A percentile compares a stretch with the other conserved stretches of the same genome.
Conservation (phyloP, 306 rosid species). For the Hippophae tibetana region DNA sequence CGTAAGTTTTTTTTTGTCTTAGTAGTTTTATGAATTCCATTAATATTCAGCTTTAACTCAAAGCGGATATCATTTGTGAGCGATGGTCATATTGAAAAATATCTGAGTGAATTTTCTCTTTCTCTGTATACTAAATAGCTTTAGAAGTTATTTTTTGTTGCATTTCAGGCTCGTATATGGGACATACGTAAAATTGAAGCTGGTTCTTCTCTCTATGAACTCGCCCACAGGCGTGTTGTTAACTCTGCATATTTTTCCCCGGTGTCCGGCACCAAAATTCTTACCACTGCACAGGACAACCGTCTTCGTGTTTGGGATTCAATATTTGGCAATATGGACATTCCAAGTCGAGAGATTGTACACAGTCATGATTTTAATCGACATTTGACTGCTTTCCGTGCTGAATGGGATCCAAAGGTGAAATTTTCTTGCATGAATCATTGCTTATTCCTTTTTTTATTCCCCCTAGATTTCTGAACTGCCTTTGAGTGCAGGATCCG, state of each 20-base stretch:
- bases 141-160: conserved; percentile 8
- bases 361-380: conserved; percentile 91
- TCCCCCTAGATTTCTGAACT: background rate
- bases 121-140: background rate
- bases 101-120: too few species aligned
- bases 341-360: conserved; percentile 94
- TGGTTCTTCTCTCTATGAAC: conserved; percentile 48
- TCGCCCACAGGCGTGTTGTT: conserved; percentile 72
- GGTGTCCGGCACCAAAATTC: conserved; percentile 65
- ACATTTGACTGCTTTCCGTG: conserved; percentile 83
- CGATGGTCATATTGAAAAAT: background rate
- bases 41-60: background rate
- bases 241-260: conserved; percentile 93
- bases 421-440: conserved; percentile 5
- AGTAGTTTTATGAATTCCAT: background rate
- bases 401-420: conserved; percentile 99
- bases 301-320: conserved; percentile 94
- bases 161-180: conserved; percentile 84
- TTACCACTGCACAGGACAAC: conserved; percentile 82
- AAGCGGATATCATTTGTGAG: background rate
- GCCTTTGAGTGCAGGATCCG: conserved; percentile 51
- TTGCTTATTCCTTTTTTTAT: background rate
- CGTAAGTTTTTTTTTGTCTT: conserved; percentile 34
- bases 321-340: conserved; percentile 63
- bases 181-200: conserved; percentile 69